Base-by-base conservation (phyloP, 1,284 basidiomycete genomes). In the Laetiporus sulphureus region DNA sequence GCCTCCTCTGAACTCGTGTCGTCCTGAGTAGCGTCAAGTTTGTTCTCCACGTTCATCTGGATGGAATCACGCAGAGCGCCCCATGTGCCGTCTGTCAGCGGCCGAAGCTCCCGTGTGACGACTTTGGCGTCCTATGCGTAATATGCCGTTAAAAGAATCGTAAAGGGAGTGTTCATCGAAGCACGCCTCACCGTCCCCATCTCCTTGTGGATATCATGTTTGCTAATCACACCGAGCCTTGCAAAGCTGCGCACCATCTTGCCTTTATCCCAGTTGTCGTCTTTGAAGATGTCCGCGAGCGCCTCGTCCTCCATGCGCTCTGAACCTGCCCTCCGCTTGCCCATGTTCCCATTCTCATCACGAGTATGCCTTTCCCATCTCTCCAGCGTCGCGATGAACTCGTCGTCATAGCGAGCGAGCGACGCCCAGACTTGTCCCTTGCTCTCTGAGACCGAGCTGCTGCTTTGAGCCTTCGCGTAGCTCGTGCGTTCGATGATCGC, bases 201-300 rank as follows among this genome's bases (percentile, higher is more conserved):
- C 32, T 67, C 59, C n/a, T 58, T 61, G 38, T 57, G 62, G 4
- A 64, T 46, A 8, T 54, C 54, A 5, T 59, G 55, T 4, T 67
- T 62, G 2, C 58, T 60, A 15, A 59, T 50, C 3, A 61, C 51
- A 2, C 73, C 75, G 60, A 90, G 63, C 48, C 74, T 69, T 3
- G 82, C 81, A 61, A 89, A 90, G 44, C 73, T 75, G 42, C 71
- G 64, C 33, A 90, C 78, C 87, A 90, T 90, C 68, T 89, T 90
- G 38, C 59, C 61, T 36, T 65, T 68, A 56, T 91, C 88, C 79
- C 83, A 88, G 47, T 54, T 67, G 11, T 71, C 78, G 36, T 65
- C 69, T 46, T 52, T 56, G 51, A 79, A 86, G 33, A 73, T 52
- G 43, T 69, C 63, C 30, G 49, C 54, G 40, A 73, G 51, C 39